Base-by-base conservation (phyloP, 495 filamentous ascomycete genomes). In the Xanthoparmelia taractica region DNA sequence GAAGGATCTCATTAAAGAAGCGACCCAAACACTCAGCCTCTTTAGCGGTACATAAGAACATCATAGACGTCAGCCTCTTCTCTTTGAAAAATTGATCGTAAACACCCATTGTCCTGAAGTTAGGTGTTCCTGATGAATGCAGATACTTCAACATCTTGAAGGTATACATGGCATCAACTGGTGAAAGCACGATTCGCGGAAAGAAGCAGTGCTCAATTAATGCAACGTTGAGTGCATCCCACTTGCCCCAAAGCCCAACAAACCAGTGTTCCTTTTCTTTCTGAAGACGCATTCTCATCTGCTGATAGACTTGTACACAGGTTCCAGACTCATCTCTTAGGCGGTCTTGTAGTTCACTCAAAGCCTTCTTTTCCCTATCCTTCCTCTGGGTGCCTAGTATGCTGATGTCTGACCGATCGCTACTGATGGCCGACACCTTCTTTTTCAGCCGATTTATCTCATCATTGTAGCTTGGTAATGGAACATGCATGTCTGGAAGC, bases 11-110 rank as follows among this genome's bases (percentile, higher is more conserved):
- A 63, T 87, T 87, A 54, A 99, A 76, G 72, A 97, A 99, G 29
- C 86, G 86, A 20, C 91, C 94, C 25, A 97, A 76, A 69, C 95
- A 88, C 72, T 96, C 90, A 1, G 92, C 90, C 74, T 99, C 95
- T 43, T 88, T 86, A 20, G 91, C 84, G 0, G 91, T 94, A 74
- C 90, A 95, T 17, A 87, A 79, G 71, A 93, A 96, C 65, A 99
- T 89, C 56, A 96, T 79, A 25, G 87, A 81, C 0, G 86, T 85
- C 17, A 97, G 76, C 56, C 87, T 78, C 59, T 91, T 89, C 65
- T 91, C 83, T 60, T 84, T 84, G 76, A 99, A 92, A 15, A 99
- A 78, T 31, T 85, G 85, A 63, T 93, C 89, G 67, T 96, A 86
- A 15, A 97, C 74, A 41, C 86, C 87, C 70, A 92, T 85, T 10